These are phyloP conservation scores for Crataegus laevigata DNA, from an alignment of 306 rosid genomes.

Conservation along the genomic window DNA sequence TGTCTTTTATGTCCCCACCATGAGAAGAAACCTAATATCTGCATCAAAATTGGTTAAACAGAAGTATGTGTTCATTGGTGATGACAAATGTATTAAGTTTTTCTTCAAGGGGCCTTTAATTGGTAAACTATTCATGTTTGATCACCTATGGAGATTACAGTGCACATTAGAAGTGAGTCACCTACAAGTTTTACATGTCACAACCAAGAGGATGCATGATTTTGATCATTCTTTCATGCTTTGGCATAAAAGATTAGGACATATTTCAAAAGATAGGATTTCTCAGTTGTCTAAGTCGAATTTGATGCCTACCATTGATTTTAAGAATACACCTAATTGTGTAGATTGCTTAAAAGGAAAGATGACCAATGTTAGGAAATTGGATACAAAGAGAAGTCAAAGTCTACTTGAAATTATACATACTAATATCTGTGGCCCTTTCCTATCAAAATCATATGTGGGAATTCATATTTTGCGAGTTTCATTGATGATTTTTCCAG, in stretches of 20 bases:
- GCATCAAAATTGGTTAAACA: no score
- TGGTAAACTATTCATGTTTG: neutral
- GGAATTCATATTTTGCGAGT: neutral
- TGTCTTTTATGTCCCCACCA: no score
- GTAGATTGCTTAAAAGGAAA: neutral
- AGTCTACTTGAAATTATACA: neutral
- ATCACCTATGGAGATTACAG: no score
- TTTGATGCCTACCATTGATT: neutral
- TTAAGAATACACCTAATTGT: neutral
- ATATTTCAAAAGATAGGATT: neutral
- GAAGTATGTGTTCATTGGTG: no score
- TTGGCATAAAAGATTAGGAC: neutral
- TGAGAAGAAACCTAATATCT: no score
- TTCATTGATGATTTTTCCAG: no score
- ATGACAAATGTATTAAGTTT: no score
- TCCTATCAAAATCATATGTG: no score
- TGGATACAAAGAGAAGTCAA: neutral
- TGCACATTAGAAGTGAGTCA: neutral
- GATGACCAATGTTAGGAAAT: neutral
- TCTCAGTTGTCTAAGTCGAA: neutral
- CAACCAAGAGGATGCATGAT: neutral
- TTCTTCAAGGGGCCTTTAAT: no score
- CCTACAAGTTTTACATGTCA: neutral
- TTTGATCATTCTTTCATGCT: neutral
- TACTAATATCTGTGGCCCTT: neutral